phyloP scores from a whole-genome alignment of 139 green algal species.

The Yamagishiella unicocca region DNA sequence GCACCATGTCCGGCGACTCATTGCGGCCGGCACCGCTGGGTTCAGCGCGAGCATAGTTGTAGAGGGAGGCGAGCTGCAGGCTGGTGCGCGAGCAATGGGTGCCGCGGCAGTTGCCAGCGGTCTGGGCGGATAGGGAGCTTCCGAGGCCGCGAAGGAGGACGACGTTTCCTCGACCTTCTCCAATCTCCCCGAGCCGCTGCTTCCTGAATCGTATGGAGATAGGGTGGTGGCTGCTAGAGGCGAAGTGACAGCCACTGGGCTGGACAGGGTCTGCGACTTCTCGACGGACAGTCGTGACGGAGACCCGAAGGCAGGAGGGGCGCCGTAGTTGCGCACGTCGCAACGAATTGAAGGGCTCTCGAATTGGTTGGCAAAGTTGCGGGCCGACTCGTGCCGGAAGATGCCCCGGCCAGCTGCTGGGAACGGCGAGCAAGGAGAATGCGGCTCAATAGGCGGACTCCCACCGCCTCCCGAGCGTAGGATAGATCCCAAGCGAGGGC shows the following conservation, averaged over 20 bases:
- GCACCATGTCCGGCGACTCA: background rate
- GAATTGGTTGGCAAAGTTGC: background rate
- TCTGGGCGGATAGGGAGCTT: background rate
- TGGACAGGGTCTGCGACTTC: background rate
- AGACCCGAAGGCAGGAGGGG: background rate
- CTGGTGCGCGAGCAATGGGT: background rate
- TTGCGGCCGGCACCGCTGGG: background rate
- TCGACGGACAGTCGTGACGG: too few relatives aligned
- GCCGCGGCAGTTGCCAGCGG: background rate
- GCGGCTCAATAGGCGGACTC: constrained; percentile 2
- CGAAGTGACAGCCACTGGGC: background rate
- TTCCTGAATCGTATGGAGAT: background rate
- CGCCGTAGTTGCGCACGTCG: background rate
- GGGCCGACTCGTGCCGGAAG: background rate
- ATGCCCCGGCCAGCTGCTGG: background rate
- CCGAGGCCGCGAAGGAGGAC: background rate
- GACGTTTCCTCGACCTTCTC: background rate
- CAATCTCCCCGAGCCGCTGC: background rate
- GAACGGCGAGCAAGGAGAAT: constrained; percentile 24
- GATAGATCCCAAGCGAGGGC: background rate
- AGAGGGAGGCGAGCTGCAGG: background rate
- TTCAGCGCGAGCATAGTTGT: constrained; percentile 4
- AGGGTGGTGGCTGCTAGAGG: too few relatives aligned
- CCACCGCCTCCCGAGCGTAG: background rate
- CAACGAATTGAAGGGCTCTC: background rate